A percentile compares a stretch with the other conserved stretches of the same genome.
Evolutionary conservation across 2,329 filamentous ascomycete genomes (phyloP).

Genomic region (Cladorrhinum sp.): DNA sequence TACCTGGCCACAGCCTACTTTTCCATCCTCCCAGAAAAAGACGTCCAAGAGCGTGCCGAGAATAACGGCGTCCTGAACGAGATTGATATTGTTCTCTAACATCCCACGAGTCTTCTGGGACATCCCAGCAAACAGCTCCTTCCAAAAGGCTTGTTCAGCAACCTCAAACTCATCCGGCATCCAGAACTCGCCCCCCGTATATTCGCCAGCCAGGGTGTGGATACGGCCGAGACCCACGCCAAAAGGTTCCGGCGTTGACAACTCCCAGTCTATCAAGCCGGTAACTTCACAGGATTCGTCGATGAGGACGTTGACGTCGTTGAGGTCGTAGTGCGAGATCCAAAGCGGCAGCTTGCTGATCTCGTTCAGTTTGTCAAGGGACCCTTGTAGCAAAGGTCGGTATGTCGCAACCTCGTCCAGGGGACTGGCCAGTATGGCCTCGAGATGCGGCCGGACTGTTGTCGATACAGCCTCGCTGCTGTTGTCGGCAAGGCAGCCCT

Average conservation of each 20-base stretch:
- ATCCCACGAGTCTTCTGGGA: slow-evolving; percentile 25
- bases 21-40: slow-evolving; percentile 30
- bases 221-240: slow-evolving; percentile 13
- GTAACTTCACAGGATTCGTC: slow-evolving; percentile 13
- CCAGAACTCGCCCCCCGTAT: slow-evolving; percentile 18
- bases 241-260: slow-evolving; percentile 11
- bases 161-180: slow-evolving; percentile 17
- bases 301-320: slow-evolving; percentile 17
- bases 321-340: slow-evolving; percentile 18
- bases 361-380: slow-evolving; percentile 10
- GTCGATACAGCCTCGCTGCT: slow-evolving; percentile 1
- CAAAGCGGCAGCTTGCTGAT: slow-evolving; percentile 11
- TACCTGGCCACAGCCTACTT: slow-evolving; percentile 25
- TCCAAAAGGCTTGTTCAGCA: slow-evolving; percentile 14
- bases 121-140: slow-evolving; percentile 25
- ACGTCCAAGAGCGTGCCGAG: slow-evolving; percentile 30
- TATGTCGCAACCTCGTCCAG: slow-evolving; percentile 11
- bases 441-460: slow-evolving; percentile 10
- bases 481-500: slow-evolving; percentile 9
- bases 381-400: slow-evolving; percentile 4
- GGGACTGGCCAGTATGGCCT: slow-evolving; percentile 11
- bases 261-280: slow-evolving; percentile 12
- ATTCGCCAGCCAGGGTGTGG: slow-evolving; percentile 16
- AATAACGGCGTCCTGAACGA: slow-evolving; percentile 33
- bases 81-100: slow-evolving; percentile 32